Percentiles rank a stretch among this genome's conserved stretches.
These are phyloP conservation scores for Mycena capillaripes DNA, from an alignment of 768 basidiomycete species.

Conservation along the genomic window DNA sequence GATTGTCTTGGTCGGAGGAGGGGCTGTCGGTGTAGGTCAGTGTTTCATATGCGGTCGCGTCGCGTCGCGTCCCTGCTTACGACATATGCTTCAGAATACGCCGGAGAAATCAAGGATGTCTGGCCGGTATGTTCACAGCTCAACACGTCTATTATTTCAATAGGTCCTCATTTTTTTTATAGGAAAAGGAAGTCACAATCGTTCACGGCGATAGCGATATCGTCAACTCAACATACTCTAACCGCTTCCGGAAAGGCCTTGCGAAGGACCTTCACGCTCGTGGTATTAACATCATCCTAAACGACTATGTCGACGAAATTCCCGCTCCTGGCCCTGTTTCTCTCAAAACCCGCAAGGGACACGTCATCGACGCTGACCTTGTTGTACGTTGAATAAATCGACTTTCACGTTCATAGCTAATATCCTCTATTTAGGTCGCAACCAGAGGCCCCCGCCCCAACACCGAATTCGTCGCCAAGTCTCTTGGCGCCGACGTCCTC, in stretches of 20 bases:
- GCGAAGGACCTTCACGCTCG: slow-evolving; percentile 56
- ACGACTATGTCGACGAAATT: slow-evolving; percentile 65
- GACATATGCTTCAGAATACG: slow-evolving; percentile 46
- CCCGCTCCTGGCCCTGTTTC: slow-evolving; percentile 52
- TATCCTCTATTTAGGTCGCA: slow-evolving; percentile 44
- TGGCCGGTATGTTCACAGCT: slow-evolving; percentile 50
- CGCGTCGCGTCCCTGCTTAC: slow-evolving; percentile 12
- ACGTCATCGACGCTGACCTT: slow-evolving; percentile 65
- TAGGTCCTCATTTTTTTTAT: not conserved
- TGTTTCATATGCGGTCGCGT: slow-evolving; percentile 19
- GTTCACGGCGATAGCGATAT: slow-evolving; percentile 69
- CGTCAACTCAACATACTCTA: slow-evolving; percentile 69
- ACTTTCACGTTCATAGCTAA: not conserved
- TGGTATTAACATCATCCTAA: slow-evolving; percentile 65
- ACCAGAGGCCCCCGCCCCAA: slow-evolving; percentile 61
- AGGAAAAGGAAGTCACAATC: slow-evolving; percentile 69
- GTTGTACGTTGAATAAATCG: slow-evolving; percentile 58
- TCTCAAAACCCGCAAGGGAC: slow-evolving; percentile 66
- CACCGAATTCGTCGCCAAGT: slow-evolving; percentile 62
- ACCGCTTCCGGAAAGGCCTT: slow-evolving; percentile 64
- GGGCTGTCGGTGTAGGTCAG: slow-evolving; percentile 54
- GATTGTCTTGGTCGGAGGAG: slow-evolving; percentile 58
- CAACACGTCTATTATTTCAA: not conserved
- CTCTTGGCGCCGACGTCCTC: slow-evolving; percentile 53
- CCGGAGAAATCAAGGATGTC: slow-evolving; percentile 59